Base-by-base conservation (phyloP, 371 early-diverging fungal species). In the Chytridium lagenaria region DNA sequence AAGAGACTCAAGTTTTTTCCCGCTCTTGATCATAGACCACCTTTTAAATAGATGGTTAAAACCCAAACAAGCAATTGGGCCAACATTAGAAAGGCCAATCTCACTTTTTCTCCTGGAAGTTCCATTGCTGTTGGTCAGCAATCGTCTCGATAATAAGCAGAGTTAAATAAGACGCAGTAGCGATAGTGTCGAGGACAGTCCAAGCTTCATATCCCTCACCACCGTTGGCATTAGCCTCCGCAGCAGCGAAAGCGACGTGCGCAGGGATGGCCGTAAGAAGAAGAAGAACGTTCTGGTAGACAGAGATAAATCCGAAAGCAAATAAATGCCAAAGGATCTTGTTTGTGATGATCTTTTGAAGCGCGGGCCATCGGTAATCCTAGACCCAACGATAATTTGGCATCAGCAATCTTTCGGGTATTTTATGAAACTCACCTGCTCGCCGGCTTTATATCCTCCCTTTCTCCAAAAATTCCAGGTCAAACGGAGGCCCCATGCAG, bases 111-210 rank as follows among this genome's bases (percentile, higher is more conserved):
- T 81, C 83, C 71, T 96, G 95, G 78, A 93, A 95, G 0, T 67
- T 74, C 83, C 88, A 95, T 75, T 94, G 93, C 71, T 97, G 95
- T 49, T 92, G 76, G 80, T 97, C 97, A 0, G 96, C 94, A 5
- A 89, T 69, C 0, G 81, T 84, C 78, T 96, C 96, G 30, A 86
- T 50, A 0, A 71, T 52, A 30, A 92, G 75, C 19, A 88, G 80
- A 0, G 63, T 57, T 1, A 90, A 44, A 73, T 88, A 90, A 2
- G 84, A 57, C 1, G 69, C 72, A 0, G 81, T 69, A 0, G 88
- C 86, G 28, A 83, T 36, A 22, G 77, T 77, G 76, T 94, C 92
- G 40, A 86, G 36, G 34, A 70, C 70, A 34, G 28, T 51, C 67
- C 66, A 66, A 12, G 31, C 34, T 10, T 61, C 61, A 36, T 7